Conservation (phyloP, 2,329 filamentous ascomycete genomes). For the Trichoderma endophyticum region DNA sequence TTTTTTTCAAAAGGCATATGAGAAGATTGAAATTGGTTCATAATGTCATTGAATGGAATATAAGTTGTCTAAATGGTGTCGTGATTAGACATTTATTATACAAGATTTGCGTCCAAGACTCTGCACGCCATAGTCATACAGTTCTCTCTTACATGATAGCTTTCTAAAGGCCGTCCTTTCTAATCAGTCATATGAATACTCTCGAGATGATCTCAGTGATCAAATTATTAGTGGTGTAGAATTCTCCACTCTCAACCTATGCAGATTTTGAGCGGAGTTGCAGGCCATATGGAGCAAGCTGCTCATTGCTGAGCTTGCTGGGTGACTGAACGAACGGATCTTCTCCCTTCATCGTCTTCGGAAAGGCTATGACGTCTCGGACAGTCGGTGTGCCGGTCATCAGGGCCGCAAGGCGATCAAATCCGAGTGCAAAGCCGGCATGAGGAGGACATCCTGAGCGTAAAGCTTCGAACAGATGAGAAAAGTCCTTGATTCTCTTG, state of each 20-base stretch:
- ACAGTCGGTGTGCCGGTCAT: slow-evolving; percentile 75
- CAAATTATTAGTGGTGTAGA: not conserved
- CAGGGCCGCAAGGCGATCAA: slow-evolving; percentile 80
- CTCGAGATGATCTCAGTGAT: not conserved
- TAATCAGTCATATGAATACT: not conserved
- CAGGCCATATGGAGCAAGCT: slow-evolving; percentile 48
- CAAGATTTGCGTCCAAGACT: not conserved
- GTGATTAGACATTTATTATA: slow-evolving; percentile 6
- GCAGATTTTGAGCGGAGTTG: slow-evolving; percentile 24
- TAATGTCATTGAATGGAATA: not conserved
- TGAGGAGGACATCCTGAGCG: slow-evolving; percentile 88
- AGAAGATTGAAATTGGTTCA: not conserved
- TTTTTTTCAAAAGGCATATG: not conserved
- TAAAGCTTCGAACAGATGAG: slow-evolving; percentile 79
- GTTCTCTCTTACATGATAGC: not conserved
- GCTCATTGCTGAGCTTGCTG: slow-evolving; percentile 59
- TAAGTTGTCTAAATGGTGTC: not conserved
- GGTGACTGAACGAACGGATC: slow-evolving; percentile 82
- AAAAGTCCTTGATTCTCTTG: slow-evolving; percentile 73
- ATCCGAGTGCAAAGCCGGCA: slow-evolving; percentile 87
- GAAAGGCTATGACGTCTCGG: slow-evolving; percentile 93
- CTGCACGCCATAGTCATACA: not conserved
- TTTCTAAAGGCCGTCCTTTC: not conserved
- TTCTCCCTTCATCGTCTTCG: slow-evolving; percentile 87
- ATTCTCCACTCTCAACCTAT: not conserved